A percentile compares a stretch with the other conserved stretches of the same genome.
phyloP scores from a whole-genome alignment of 352 stramenopile species.

The Blastocystis sp. region DNA sequence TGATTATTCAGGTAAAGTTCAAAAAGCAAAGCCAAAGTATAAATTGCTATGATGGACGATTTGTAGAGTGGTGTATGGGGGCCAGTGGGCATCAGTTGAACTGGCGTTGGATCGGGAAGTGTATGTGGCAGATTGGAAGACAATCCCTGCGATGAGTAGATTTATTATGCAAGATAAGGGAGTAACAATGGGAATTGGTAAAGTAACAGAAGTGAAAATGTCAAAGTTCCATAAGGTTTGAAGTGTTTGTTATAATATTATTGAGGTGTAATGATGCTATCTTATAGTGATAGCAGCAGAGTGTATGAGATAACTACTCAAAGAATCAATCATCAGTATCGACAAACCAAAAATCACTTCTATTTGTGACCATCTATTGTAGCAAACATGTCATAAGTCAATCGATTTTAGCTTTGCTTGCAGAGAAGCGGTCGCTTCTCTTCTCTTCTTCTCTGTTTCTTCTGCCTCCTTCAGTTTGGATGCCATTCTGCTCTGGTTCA shows the following conservation, averaged over 20 bases:
- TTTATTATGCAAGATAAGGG: conserved; percentile 35
- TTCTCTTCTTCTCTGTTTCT: not conserved
- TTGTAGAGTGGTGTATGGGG: not conserved
- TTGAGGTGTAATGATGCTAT: no score
- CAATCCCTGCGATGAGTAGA: not conserved
- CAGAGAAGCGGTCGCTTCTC: not conserved
- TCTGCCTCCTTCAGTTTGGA: not conserved
- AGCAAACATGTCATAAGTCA: not conserved
- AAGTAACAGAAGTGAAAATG: conserved; percentile 1
- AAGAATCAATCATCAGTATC: no score
- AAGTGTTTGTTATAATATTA: conserved; percentile 28
- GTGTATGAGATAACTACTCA: no score
- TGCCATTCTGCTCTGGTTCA: not conserved
- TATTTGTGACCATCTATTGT: no score
- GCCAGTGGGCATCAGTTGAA: conserved; percentile 10
- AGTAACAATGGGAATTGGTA: conserved; percentile 1
- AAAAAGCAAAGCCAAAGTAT: conserved; percentile 11
- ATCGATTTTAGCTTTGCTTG: not conserved
- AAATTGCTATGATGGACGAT: not conserved
- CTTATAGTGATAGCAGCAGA: no score
- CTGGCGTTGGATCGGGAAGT: conserved; percentile 11
- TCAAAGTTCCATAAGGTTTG: not conserved
- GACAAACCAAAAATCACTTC: no score
- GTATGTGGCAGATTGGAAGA: not conserved
- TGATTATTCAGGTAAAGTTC: not conserved